phyloP scores from a whole-genome alignment of 2,329 filamentous ascomycete species.

The Trichophyton benhamiae region DNA sequence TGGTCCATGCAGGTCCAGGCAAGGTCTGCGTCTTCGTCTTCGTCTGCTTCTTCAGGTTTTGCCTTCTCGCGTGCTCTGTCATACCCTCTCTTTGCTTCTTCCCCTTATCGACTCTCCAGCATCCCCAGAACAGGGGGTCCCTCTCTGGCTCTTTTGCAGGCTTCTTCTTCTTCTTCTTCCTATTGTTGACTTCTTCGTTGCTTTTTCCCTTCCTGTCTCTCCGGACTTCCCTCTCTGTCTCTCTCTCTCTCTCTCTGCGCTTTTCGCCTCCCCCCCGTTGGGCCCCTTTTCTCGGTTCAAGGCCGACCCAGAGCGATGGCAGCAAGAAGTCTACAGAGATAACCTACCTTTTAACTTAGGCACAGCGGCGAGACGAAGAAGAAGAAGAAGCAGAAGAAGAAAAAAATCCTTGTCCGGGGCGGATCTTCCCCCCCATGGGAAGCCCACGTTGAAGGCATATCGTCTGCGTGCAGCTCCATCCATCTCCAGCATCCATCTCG shows the following conservation, averaged over 20 bases:
- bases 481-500: no score
- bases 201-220: neutral
- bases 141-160: no score
- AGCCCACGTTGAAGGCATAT: no score
- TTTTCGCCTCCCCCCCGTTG: neutral
- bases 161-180: neutral
- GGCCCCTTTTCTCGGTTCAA: neutral
- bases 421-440: no score
- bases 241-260: neutral
- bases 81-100: neutral
- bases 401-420: no score
- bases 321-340: neutral
- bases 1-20: neutral
- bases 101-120: neutral
- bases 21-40: neutral
- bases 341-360: neutral
- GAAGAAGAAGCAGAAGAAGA: neutral
- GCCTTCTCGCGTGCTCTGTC: constrained; percentile 1
- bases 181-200: no score
- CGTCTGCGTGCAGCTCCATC: no score
- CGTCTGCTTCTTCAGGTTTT: neutral
- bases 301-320: neutral
- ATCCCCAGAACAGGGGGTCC: neutral
- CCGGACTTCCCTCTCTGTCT: neutral
- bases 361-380: neutral